Evolutionary conservation across 129 eudicot genomes (phyloP), one percentile per base, ranked within the genome.

Genomic region (sunflower (Helianthus annuus)): DNA sequence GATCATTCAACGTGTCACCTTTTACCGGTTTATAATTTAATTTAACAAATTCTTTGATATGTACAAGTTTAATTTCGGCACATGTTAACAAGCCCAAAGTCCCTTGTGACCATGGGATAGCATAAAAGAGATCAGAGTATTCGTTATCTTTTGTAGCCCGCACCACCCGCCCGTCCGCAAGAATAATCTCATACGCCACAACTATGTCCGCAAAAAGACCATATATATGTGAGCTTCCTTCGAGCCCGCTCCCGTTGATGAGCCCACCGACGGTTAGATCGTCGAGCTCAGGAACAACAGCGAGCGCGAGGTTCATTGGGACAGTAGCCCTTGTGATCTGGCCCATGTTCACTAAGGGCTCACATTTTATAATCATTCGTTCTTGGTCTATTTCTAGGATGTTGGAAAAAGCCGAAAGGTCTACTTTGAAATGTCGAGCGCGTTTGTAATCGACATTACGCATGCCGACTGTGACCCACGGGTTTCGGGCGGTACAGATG

Each of bases 81-180:
- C 89, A 76, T 34, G 87, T 89, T 53, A 92, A 96, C 40, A 89
- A 74, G 27, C 97, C 97, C 15, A 92, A 71, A 15, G 97, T 89
- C 57, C 97, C 97, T 78, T 89, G 97, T 57, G 97, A 92, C 97
- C 97, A 92, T 0, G 97, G 97, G 58, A 89, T 76, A 14, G 96
- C 89, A 14, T 89, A 85, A 58, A 88, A 92, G 52, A 92, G 96
- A 69, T 89, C 96, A 6, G 96, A 83, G 75, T 70, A 88, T 46
- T 92, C 91, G 48, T 88, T 91, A 76, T 92, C 97, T 83, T 79
- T 89, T 8, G 97, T 92, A n/a, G 94, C 97, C 40, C 94, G 81
- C 46, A 92, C 89, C 10, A 86, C 68, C 64, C 70, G 60, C 13
- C 96, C 97, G 65, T 89, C 85, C 4, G 94, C 94, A 45, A 92